These are phyloP conservation scores for Magnusiomyces paraingens DNA, from an alignment of 1,139 yeast species.

Conservation along the genomic window DNA sequence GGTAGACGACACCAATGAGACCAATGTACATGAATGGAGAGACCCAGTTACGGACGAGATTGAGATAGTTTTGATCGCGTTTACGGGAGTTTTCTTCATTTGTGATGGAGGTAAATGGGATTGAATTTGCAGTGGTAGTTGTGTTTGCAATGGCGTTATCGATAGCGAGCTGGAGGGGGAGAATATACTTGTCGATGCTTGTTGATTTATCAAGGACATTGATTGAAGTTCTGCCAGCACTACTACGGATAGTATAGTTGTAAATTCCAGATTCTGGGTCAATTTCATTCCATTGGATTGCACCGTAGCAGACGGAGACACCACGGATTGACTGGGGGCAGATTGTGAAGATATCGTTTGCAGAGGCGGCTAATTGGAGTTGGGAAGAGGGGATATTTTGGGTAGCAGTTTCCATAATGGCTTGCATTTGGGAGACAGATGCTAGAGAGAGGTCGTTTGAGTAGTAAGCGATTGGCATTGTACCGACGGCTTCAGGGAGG, in stretches of 20 bases:
- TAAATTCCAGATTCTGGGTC: slow-evolving; percentile 21
- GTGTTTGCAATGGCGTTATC: slow-evolving; percentile 31
- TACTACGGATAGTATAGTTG: slow-evolving; percentile 34
- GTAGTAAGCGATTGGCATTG: slow-evolving; percentile 28
- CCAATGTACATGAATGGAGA: slow-evolving; percentile 34
- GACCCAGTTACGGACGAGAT: slow-evolving; percentile 28
- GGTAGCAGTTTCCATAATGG: slow-evolving; percentile 28
- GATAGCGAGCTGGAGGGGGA: slow-evolving; percentile 36
- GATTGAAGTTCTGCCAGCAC: slow-evolving; percentile 28
- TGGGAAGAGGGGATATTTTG: slow-evolving; percentile 27
- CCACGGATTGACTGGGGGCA: slow-evolving; percentile 34
- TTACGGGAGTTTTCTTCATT: slow-evolving; percentile 23
- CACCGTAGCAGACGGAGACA: slow-evolving; percentile 32
- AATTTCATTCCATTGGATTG: slow-evolving; percentile 32
- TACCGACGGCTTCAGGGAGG: slow-evolving; percentile 25
- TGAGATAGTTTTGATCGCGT: slow-evolving; percentile 26
- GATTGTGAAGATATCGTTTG: slow-evolving; percentile 24
- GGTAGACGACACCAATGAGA: slow-evolving; percentile 35
- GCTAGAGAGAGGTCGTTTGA: slow-evolving; percentile 14
- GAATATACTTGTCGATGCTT: slow-evolving; percentile 27
- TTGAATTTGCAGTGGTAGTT: slow-evolving; percentile 26
- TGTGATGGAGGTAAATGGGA: slow-evolving; percentile 31
- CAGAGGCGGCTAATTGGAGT: slow-evolving; percentile 22
- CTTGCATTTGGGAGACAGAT: slow-evolving; percentile 25
- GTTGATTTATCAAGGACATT: slow-evolving; percentile 26